Conservation (phyloP, 805 yeast genomes). For the Brettanomyces nanus region DNA sequence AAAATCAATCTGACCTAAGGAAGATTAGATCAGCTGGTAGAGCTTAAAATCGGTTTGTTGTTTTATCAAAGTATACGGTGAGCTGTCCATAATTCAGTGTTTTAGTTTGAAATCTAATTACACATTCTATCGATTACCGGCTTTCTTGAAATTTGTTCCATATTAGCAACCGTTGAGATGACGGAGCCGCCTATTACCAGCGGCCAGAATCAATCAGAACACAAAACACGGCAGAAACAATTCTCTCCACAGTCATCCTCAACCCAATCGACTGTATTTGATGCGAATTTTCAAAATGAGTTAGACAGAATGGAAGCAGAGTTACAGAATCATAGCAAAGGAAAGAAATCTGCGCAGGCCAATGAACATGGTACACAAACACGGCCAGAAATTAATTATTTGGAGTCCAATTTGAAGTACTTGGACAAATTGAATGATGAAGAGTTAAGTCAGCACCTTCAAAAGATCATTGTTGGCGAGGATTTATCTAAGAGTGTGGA, state of each 20-base stretch:
- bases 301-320: slow-evolving; percentile 11
- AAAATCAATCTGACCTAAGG: not conserved
- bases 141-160: no score
- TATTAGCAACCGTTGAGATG: no score
- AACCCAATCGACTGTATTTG: no score
- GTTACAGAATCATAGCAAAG: not conserved
- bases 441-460: slow-evolving; percentile 22
- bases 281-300: slow-evolving; percentile 7
- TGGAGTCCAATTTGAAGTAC: slow-evolving; percentile 18
- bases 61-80: no score
- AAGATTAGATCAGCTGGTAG: no score
- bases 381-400: slow-evolving; percentile 19
- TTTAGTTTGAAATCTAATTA: no score
- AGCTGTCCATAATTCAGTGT: no score
- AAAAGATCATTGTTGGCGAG: slow-evolving; percentile 18
- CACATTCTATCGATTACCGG: no score
- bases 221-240: not conserved
- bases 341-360: not conserved
- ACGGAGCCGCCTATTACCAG: no score
- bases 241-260: not conserved
- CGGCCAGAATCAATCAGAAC: not conserved
- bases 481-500: not conserved
- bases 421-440: slow-evolving; percentile 22
- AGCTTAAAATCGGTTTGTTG: no score
- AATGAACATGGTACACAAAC: not conserved